phyloP scores from a whole-genome alignment of 371 early-diverging fungal species.

The Choanephora cucurbitarum region DNA sequence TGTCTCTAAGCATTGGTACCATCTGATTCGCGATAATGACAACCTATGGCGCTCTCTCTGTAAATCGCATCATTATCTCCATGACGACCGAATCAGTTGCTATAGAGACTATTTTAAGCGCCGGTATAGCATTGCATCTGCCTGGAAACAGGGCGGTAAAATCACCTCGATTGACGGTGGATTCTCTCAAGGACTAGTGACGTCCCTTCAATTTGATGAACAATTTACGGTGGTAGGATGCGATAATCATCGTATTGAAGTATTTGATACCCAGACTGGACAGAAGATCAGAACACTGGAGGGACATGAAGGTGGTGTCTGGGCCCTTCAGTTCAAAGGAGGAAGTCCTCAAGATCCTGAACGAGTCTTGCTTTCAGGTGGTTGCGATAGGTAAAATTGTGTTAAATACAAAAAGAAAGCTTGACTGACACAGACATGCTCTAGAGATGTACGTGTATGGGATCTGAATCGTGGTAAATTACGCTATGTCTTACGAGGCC shows the following conservation, averaged over 20 bases:
- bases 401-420: constrained; percentile 7
- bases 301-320: constrained; percentile 50
- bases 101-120: constrained; percentile 76
- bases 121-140: constrained; percentile 65
- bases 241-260: constrained; percentile 81
- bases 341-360: constrained; percentile 67
- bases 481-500: constrained; percentile 82
- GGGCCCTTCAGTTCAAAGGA: constrained; percentile 21
- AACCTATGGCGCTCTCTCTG: constrained; percentile 49
- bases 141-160: constrained; percentile 76
- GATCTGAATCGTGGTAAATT: constrained; percentile 77
- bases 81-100: constrained; percentile 36
- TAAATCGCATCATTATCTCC: constrained; percentile 36
- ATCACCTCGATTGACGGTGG: constrained; percentile 71
- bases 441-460: constrained; percentile 88
- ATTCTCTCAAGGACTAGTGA: constrained; percentile 77
- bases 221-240: constrained; percentile 84
- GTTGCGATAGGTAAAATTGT: constrained; percentile 68
- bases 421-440: too few species aligned
- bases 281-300: constrained; percentile 61
- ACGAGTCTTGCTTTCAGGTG: constrained; percentile 74
- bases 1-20: constrained; percentile 77
- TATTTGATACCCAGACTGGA: constrained; percentile 77
- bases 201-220: constrained; percentile 84
- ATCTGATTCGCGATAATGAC: constrained; percentile 61